Base-by-base conservation (phyloP, 768 basidiomycete species). In the Russula vinacea region DNA sequence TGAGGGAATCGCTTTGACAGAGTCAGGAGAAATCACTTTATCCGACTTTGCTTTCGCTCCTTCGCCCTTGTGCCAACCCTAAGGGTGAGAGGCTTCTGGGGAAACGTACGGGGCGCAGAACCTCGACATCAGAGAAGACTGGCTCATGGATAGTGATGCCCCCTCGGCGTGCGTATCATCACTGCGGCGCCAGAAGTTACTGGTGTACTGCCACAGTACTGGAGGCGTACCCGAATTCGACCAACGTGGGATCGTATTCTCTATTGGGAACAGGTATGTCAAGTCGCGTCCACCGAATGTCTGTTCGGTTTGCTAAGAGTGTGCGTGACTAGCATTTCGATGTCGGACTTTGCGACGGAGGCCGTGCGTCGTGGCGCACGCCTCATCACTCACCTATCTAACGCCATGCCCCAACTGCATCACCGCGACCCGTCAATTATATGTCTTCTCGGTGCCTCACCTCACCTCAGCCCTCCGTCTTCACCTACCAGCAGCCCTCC, bases 351-450 rank as follows among this genome's bases (percentile, higher is more conserved):
- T 65, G 91, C 93, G 8, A 86, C 85, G n/a, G 75, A 81, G 9
- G 91, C 91, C 4, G 81, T 94, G 5, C 75, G 80, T 19, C 79
- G 80, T 62, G 93, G 93, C 22, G 90, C 92, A 7, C 80, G 85
- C n/a, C 83, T 93, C 62, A 91, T 94, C 68, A 95, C 94, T 0
- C 93, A 95, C 74, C 78, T 95, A 29, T 94, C 93, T 84, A 96
- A 96, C 68, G 91, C 92, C 8, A 94, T 93, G 92, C 90, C 90
- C 16, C 90, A 89, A 70, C 75, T 92, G 45, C 89, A 95, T 73
- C 93, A 96, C 72, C 83, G 94, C 39, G 92, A 94, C 73, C 93
- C 94, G 14, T 90, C 90, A 14, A 92, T 95, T 71, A 92, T 95
- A 61, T 94, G 94, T 32, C 81, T 95, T 9, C 76, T 96, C 58